A percentile compares a stretch with the other conserved stretches of the same genome.
phyloP scores from a whole-genome alignment of 352 stramenopile genomes.

The Pythium sukuiense region DNA sequence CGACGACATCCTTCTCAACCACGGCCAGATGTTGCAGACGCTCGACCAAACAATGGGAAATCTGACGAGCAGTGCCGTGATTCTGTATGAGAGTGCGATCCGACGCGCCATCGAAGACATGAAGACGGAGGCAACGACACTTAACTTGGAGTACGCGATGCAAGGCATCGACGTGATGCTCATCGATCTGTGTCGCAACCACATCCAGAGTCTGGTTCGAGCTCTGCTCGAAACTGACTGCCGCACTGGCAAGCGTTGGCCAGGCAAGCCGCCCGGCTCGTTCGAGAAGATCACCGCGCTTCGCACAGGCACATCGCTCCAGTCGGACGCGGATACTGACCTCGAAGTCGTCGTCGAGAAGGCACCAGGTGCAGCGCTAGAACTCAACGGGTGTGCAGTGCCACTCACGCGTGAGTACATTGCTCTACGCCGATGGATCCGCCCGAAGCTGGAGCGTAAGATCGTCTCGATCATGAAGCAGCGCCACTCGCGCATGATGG shows the following conservation, averaged over 20 bases:
- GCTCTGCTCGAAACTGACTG: slow-evolving; percentile 52
- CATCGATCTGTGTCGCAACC: slow-evolving; percentile 53
- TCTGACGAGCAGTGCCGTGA: slow-evolving; percentile 42
- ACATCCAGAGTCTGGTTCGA: slow-evolving; percentile 55
- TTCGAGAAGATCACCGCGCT: slow-evolving; percentile 32
- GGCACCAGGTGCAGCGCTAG: neutral
- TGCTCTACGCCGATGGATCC: slow-evolving; percentile 48
- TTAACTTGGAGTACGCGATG: slow-evolving; percentile 36
- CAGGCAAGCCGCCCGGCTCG: slow-evolving; percentile 23
- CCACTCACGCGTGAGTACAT: slow-evolving; percentile 47
- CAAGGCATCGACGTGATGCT: slow-evolving; percentile 49
- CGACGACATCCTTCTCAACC: slow-evolving; percentile 53
- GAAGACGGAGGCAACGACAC: slow-evolving; percentile 28
- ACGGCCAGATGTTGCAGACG: slow-evolving; percentile 36
- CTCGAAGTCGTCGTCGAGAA: slow-evolving; percentile 15
- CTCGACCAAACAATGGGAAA: slow-evolving; percentile 52
- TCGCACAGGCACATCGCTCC: slow-evolving; percentile 14
- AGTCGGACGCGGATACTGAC: neutral
- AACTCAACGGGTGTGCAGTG: slow-evolving; percentile 9
- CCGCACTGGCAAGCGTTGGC: slow-evolving; percentile 36
- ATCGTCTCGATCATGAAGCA: slow-evolving; percentile 46
- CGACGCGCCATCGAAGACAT: slow-evolving; percentile 34
- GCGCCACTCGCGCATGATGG: slow-evolving; percentile 44
- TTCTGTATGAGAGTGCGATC: slow-evolving; percentile 53
- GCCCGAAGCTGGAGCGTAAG: slow-evolving; percentile 41